Base-by-base conservation (phyloP, 768 basidiomycete species). In the Tricholoma matsutake region DNA sequence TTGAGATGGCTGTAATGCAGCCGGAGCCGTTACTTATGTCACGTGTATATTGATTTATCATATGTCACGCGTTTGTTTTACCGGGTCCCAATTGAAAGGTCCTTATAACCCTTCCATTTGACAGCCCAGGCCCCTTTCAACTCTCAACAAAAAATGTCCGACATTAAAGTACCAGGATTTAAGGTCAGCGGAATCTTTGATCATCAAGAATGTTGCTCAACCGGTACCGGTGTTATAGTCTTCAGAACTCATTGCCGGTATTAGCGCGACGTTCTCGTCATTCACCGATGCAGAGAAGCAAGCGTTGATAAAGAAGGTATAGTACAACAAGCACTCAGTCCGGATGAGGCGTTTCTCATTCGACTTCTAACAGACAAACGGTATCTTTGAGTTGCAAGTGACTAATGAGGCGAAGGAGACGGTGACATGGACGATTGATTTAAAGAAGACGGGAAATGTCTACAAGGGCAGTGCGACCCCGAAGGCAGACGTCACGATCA, bases 391-490 rank as follows among this genome's bases (percentile, higher is more conserved):
- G 73, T 78, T 97, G 43, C 84, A 86, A 56, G 83, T 96, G 65
- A 85, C 86, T 72, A 93, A 94, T 69, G 81, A 74, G 29, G 78
- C 82, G 14, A 89, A 88, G 61, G 79, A 90, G 73, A 86, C 86
- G 63, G 89, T 78, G 18, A 81, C 81, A 49, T 97, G 94, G 94
- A 95, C 94, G 6, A 92, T 98, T 67, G 96, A 98, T 80, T 69
- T 96, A 70, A 97, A 98, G 84, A 89, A 89, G 77, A 81, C 83
- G 13, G 92, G 91, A 10, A 76, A 81, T 20, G 83, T 95, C 28
- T 87, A 86, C 81, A 87, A 89, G 74, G 94, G 94, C 41, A 74
- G 76, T 35, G 83, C 86, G 9, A 81, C 85, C 64, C 80, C 86
- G 60, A 93, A 94, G 73, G 78, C 91, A 5, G 92, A 96, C 69